Evolutionary conservation across 345 rosid species (phyloP), one percentile per base, ranked within the genome.

Genomic region (Microthlaspi erraticum): DNA sequence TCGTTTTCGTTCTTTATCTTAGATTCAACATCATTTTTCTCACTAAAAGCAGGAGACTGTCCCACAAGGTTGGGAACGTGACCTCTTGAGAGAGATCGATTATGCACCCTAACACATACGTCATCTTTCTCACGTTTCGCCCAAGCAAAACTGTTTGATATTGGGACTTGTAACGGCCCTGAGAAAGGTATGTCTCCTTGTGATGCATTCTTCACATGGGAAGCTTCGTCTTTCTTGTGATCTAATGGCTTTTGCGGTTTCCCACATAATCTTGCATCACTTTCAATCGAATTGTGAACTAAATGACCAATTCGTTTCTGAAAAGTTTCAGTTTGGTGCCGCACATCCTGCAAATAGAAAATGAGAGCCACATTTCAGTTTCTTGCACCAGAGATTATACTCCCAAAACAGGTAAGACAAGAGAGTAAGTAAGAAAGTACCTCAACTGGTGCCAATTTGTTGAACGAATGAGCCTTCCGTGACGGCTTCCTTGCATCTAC

Each of bases 61-160:
- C 86, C 94, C 8, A 79, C 72, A 55, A 73, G 77, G 74, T 82
- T 86, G 71, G 46, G 73, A 52, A 80, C 50, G 63, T 81, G 83
- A 72, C 93, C 82, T 82, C 85, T 85, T 34, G 97, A 91, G 51
- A 58, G 80, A 26, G 96, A 85, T 68, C 90, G 79, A 46, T 49
- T 74, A 72, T 87, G 85, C 33, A 89, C 82, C 74, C 83, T 82
- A 68, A 48, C 29, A 29, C 29, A 58, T 70, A 81, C 79, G 16
- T 87, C 87, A 62, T 85, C 91, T 70, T 82, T 94, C 74, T 76
- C 82, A 56, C 93, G 81, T 80, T 80, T 91, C 26, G 91, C 99
- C 99, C 99, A 91, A 49, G 93, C 91, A 82, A 93, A 93, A 74
- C 97, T 96, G 73, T 87, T 88, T 36, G 97, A 93, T 23, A 81